phyloP scores from a whole-genome alignment of 257 asterid species.

The Nicotiana noctiflora region DNA sequence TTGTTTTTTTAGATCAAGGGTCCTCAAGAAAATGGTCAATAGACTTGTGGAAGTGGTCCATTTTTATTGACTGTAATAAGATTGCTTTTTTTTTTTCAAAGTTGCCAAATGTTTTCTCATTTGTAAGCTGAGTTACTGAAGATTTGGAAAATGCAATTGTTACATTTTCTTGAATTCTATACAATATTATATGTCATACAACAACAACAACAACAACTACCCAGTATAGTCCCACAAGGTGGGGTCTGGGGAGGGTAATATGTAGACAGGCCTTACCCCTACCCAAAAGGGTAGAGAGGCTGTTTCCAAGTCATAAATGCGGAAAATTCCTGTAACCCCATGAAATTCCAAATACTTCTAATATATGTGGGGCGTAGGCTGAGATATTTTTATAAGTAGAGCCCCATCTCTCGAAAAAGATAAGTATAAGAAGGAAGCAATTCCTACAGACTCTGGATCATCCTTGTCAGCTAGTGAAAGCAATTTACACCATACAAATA shows the following conservation, averaged over 20 bases:
- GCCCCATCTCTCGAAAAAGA: background rate
- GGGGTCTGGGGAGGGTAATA: no score
- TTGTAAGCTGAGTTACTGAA: background rate
- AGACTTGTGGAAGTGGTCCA: slow-evolving; percentile 44
- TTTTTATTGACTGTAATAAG: slow-evolving; percentile 54
- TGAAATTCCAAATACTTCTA: background rate
- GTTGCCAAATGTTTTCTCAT: background rate
- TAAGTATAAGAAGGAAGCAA: background rate
- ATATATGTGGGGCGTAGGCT: background rate
- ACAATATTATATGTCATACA: background rate
- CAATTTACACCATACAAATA: background rate
- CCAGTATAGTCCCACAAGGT: no score
- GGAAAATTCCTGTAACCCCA: background rate
- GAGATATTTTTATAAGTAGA: background rate
- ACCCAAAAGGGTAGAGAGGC: no score
- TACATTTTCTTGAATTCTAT: background rate
- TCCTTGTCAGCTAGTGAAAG: background rate
- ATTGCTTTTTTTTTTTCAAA: background rate
- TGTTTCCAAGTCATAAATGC: no score
- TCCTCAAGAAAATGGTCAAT: slow-evolving; percentile 37
- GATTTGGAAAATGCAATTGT: background rate
- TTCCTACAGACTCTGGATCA: background rate
- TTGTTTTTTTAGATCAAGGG: slow-evolving; percentile 39
- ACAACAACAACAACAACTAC: no score
- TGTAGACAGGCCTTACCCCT: no score